phyloP scores from a whole-genome alignment of 768 basidiomycete species.

The Crucibulum laeve region DNA sequence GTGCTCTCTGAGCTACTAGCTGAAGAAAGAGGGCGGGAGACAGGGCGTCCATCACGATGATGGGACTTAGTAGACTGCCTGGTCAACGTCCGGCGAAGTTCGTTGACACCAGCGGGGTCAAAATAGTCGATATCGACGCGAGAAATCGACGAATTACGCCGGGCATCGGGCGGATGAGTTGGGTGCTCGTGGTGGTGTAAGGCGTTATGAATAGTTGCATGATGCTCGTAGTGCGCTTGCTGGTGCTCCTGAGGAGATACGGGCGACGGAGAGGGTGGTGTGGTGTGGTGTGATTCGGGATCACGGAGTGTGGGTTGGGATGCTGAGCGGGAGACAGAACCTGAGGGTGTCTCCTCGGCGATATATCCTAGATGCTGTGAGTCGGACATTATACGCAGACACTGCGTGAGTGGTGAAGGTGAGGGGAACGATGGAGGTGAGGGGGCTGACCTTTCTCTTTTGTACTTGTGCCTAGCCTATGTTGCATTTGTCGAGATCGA shows the following conservation, averaged over 20 bases:
- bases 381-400: slow-evolving; percentile 8
- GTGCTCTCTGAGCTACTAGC: slow-evolving; percentile 18
- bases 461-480: too few relatives aligned
- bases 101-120: slow-evolving; percentile 47
- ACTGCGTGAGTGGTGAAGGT: too few relatives aligned
- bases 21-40: slow-evolving; percentile 7
- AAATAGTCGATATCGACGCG: slow-evolving; percentile 47
- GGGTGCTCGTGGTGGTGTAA: slow-evolving; percentile 3
- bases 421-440: too few relatives aligned
- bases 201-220: too few relatives aligned
- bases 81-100: slow-evolving; percentile 35
- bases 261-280: too few relatives aligned
- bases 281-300: too few relatives aligned
- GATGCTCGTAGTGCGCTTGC: too few relatives aligned
- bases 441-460: too few relatives aligned
- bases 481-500: too few relatives aligned
- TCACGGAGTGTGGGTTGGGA: slow-evolving; percentile 13
- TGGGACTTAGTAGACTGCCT: slow-evolving; percentile 14
- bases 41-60: background rate
- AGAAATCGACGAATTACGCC: slow-evolving; percentile 20
- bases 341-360: slow-evolving; percentile 13
- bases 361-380: slow-evolving; percentile 10
- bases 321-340: slow-evolving; percentile 10
- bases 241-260: too few relatives aligned
- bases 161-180: slow-evolving; percentile 7